A percentile compares a stretch with the other conserved stretches of the same genome.
phyloP scores from a whole-genome alignment of 1,139 yeast species.

The Suhomyces wounanorum region DNA sequence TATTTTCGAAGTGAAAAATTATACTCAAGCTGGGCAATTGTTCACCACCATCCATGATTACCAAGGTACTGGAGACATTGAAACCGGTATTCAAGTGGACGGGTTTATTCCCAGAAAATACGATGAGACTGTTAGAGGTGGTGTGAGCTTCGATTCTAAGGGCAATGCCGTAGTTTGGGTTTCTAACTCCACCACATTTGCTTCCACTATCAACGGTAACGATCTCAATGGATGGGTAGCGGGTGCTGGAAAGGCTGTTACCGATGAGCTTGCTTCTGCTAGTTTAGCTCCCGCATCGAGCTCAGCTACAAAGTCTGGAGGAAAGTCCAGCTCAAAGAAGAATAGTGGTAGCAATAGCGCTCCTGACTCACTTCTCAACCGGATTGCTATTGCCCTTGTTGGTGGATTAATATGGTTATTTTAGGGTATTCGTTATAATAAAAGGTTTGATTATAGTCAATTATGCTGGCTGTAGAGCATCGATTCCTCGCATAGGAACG shows the following conservation, averaged over 20 bases:
- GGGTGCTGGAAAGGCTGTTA: slow-evolving; percentile 24
- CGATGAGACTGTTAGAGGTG: slow-evolving; percentile 58
- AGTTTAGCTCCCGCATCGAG: slow-evolving; percentile 23
- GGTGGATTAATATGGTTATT: slow-evolving; percentile 21
- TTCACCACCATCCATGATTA: slow-evolving; percentile 71
- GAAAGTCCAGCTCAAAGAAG: slow-evolving; percentile 24
- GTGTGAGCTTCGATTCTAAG: slow-evolving; percentile 64
- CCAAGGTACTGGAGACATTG: slow-evolving; percentile 66
- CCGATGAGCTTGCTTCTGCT: slow-evolving; percentile 27
- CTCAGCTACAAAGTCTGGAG: slow-evolving; percentile 14
- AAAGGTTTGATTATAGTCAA: slow-evolving; percentile 1
- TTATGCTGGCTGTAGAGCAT: background rate
- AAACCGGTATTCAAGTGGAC: slow-evolving; percentile 56
- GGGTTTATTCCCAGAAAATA: slow-evolving; percentile 61
- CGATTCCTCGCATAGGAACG: background rate
- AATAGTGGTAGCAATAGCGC: slow-evolving; percentile 21
- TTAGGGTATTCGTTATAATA: slow-evolving; percentile 10
- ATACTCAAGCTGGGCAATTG: slow-evolving; percentile 54
- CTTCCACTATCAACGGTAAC: slow-evolving; percentile 33
- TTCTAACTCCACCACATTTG: slow-evolving; percentile 56
- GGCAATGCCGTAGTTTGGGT: slow-evolving; percentile 64
- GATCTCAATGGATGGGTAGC: slow-evolving; percentile 40
- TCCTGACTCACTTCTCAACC: slow-evolving; percentile 20
- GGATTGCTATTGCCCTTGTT: slow-evolving; percentile 19
- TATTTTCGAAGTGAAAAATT: slow-evolving; percentile 67